Evolutionary conservation across 1,284 basidiomycete species (phyloP), one percentile per base, ranked within the genome.

Genomic region (Gymnopus androsaceus): DNA sequence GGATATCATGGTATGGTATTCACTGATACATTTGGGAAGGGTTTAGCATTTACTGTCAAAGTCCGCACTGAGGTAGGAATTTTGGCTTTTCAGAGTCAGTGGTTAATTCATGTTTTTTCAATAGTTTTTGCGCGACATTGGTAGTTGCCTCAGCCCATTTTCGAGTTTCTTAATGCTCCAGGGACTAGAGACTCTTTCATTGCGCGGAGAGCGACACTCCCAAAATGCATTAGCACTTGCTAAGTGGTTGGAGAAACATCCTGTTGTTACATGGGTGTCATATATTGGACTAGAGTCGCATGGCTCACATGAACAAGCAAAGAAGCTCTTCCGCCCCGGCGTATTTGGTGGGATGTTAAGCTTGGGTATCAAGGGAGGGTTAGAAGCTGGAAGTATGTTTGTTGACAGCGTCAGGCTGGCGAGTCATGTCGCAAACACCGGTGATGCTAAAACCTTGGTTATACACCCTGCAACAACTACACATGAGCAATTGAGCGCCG

Each of bases 401-500:
- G 89, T 95, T 28, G 92, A 94, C 67, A 79, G 72, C 61, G 75
- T 95, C 56, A 85, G 83, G 66, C 79, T 94, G 5, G 88, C 88
- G 17, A 88, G 84, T 65, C 78, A 92, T 67, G 75, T 92, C 14
- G 89, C 88, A 15, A 92, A 92, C 67, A 17, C 57, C 72, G 75
- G 75, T 33, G 78, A 92, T 62, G 88, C 89, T 27, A 92, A 93
- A 74, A 92, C 89, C 3, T 80, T 93, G 14, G 88, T 90, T 33
- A 90, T 93, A 63, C 91, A 93, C 69, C 92, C 92, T 7, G 84
- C 86, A 12, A 82, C 84, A 44, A 95, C 94, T 19, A 95, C 93
- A 1, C 93, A 95, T 69, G 80, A 87, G 59, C 92, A 94, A 71
- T 76, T 94, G 55, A 79, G 77, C 3, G 78, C 76, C 25, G 84